phyloP scores from a whole-genome alignment of 352 stramenopile species.

The Thraustochytrium striatum region DNA sequence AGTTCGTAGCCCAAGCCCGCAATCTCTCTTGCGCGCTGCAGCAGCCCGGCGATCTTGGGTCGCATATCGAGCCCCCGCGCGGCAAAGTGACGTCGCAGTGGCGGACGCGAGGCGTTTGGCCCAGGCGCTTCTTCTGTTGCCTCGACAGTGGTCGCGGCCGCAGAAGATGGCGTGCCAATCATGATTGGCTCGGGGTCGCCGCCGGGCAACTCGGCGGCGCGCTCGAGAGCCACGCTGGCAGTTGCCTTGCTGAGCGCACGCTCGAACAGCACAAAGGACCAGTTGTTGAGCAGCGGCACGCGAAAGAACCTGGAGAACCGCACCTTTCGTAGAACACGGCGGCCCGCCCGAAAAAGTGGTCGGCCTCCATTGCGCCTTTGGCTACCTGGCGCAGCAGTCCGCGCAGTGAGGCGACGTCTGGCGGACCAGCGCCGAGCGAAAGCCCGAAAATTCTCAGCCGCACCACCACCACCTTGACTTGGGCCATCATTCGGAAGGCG shows the following conservation, averaged over 20 bases:
- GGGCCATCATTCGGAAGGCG: background rate
- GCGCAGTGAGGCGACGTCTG: background rate
- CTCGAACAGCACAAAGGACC: slow-evolving; percentile 44
- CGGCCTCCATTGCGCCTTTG: background rate
- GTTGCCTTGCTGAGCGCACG: background rate
- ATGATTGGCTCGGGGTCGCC: background rate
- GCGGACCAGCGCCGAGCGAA: background rate
- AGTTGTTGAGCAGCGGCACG: slow-evolving; percentile 42
- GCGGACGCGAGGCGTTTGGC: no score
- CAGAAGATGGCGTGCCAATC: no score
- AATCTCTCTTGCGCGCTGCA: slow-evolving; percentile 4
- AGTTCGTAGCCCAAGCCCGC: slow-evolving; percentile 2
- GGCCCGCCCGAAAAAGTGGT: slow-evolving; percentile 25
- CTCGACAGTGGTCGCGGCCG: no score
- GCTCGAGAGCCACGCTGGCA: slow-evolving; percentile 4
- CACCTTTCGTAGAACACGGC: slow-evolving; percentile 4
- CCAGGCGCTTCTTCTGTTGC: no score
- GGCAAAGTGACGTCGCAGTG: no score
- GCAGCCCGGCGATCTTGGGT: background rate
- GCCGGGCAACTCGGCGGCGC: background rate
- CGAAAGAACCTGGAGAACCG: slow-evolving; percentile 38
- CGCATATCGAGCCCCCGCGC: no score
- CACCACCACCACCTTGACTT: background rate
- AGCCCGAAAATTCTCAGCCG: background rate
- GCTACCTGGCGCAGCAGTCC: background rate